Base-by-base conservation (phyloP, 1,139 yeast species). In the Torulaspora pretoriensis region DNA sequence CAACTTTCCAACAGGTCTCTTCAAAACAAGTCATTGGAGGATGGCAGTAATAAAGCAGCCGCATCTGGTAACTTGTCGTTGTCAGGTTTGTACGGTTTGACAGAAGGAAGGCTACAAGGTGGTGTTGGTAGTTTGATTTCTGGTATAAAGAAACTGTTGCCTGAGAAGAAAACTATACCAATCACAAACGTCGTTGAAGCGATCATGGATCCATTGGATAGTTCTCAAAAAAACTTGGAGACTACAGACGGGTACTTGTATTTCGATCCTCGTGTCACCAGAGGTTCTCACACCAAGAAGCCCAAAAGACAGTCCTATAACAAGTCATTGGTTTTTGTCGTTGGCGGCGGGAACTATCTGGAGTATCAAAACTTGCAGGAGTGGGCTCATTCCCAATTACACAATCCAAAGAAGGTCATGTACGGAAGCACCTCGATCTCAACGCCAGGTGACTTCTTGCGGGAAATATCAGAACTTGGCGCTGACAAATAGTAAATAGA, bases 291-390 rank as follows among this genome's bases (percentile, higher is more conserved):
- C 56, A 78, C 95, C 6, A 81, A 85, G 56, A 94, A 90, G 33
- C 97, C 97, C 29, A 84, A 82, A 63, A 80, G 96, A 61, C 89
- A 83, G 57, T 71, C 82, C 10, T 88, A 86, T 63, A 80, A 78
- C 50, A 94, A 88, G 54, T 80, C 95, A 2, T 70, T 87, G 45
- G 95, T 92, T 13, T 94, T 92, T 64, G 86, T 89, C 40, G 90
- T 94, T 48, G 99, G 98, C 16, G 98, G 98, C 27, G 98, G 97
- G 38, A 90, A 87, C 65, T 92, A 89, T 62, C 71, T 87, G 53
- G 99, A 92, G 68, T 92, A 92, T 63, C 95, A 90, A 53, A 90
- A 90, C 61, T 74, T 92, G 57, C 95, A 87, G 65, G 97, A 92
- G 64, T 90, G 96, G 94, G 83, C 82, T 8, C 68, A 71, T 43